phyloP scores from a whole-genome alignment of 2,329 filamentous ascomycete genomes.

The Colletotrichum lentis region DNA sequence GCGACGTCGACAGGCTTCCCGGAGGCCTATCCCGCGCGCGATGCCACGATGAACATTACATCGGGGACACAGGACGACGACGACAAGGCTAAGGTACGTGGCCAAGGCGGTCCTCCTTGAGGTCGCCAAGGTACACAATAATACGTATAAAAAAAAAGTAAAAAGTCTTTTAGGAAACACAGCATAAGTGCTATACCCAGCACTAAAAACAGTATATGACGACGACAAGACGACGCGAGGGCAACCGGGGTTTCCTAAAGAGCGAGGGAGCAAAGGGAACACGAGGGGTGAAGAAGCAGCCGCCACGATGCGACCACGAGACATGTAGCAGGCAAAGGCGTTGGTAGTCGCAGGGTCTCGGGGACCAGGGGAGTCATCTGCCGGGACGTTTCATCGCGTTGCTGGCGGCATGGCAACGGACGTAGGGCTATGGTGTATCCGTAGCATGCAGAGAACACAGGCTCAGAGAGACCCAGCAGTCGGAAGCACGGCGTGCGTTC shows the following conservation, averaged over 20 bases:
- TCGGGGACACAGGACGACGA: neutral
- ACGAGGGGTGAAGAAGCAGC: slow-evolving; percentile 34
- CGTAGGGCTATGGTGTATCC: slow-evolving; percentile 29
- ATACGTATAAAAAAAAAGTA: too few relatives aligned
- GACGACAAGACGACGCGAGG: neutral
- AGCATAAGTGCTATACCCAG: too few relatives aligned
- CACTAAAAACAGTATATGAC: too few relatives aligned
- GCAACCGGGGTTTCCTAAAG: slow-evolving; percentile 7
- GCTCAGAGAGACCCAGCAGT: slow-evolving; percentile 13
- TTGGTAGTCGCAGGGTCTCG: slow-evolving; percentile 19
- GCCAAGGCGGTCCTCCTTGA: too few relatives aligned
- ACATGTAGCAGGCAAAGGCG: slow-evolving; percentile 29
- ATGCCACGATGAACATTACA: slow-evolving; percentile 13
- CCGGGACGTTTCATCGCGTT: slow-evolving; percentile 27
- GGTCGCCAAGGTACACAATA: too few relatives aligned
- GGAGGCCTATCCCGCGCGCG: slow-evolving; percentile 9
- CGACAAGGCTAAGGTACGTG: too few relatives aligned
- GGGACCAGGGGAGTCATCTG: slow-evolving; percentile 20
- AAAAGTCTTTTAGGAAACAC: too few relatives aligned
- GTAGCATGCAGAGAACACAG: slow-evolving; percentile 14
- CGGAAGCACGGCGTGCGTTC: slow-evolving; percentile 32
- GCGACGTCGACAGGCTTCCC: slow-evolving; percentile 32
- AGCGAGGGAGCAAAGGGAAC: slow-evolving; percentile 16
- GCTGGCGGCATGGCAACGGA: slow-evolving; percentile 6
- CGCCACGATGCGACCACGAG: slow-evolving; percentile 28